Evolutionary conservation across 371 early-diverging fungal species (phyloP), one percentile per base, ranked within the genome.

Genomic region (Mucor irregularis): DNA sequence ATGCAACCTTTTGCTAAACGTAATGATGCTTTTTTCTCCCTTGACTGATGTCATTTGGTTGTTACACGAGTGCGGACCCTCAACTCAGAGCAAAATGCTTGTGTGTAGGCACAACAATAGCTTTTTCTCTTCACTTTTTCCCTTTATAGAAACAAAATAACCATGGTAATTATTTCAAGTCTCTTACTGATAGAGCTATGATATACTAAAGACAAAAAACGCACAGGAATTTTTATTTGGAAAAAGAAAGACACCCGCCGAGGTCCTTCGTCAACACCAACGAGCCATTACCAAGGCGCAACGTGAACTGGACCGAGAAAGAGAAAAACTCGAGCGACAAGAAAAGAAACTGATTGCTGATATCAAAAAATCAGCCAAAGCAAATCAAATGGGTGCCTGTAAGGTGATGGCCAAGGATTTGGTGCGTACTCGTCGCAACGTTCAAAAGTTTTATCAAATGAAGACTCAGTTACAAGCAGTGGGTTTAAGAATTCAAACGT

Each of bases 331-430:
- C 52, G 97, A 97, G 70, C 74, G 84, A 42, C 93, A 95, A 66
- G 98, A 97, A 71, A 97, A 96, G 82, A 97, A 95, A 64, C 82
- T 96, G 14, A 89, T 96, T 59, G 69, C 69, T 2, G 97, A 98
- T 61, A 95, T 98, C 44, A 95, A 95, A 59, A 92, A 91, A 59
- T 72, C 89, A 0, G 98, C 97, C 29, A 94, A 93, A 62, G 88
- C 84, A 7, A 90, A 90, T 44, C 95, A 97, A 69, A 91, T 91
- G 87, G 95, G 78, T 51, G 93, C 95, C 1, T 91, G 91, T 75
- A 95, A 94, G 68, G 85, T 97, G 43, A 95, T 95, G 96, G 98
- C 98, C 29, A 97, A 93, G 73, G 97, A 98, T 71, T 74, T 98
- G 38, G 97, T 98, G 7, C 83, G 97, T 35, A 98, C 96, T 21